Evolutionary conservation across 2,329 filamentous ascomycete genomes (phyloP).

Genomic region (Exutisphaerella laricina): DNA sequence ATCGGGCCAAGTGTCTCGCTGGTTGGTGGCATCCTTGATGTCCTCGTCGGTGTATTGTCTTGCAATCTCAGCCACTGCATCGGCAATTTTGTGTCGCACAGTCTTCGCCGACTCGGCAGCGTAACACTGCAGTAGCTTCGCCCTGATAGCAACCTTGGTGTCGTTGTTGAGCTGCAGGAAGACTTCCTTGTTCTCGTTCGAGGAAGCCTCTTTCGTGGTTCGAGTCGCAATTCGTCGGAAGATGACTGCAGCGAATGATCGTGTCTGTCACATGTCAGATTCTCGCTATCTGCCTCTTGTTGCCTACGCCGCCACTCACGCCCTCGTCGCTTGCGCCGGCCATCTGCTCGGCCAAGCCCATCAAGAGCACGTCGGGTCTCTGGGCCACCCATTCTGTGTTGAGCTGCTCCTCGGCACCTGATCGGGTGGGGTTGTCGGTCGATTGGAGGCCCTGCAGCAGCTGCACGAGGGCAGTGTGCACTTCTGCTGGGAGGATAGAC

Average conservation of each 20-base stretch:
- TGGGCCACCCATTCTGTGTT: conserved; percentile 81
- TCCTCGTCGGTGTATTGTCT: conserved; percentile 83
- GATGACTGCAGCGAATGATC: conserved; percentile 87
- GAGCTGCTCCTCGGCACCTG: conserved; percentile 83
- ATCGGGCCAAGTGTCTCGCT: conserved; percentile 71
- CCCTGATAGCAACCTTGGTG: conserved; percentile 71
- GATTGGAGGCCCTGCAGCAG: conserved; percentile 85
- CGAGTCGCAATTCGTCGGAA: conserved; percentile 92
- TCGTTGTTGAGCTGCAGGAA: conserved; percentile 74
- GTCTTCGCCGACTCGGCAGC: conserved; percentile 64
- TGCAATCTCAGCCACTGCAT: conserved; percentile 93
- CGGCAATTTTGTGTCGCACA: conserved; percentile 91
- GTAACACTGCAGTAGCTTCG: conserved; percentile 75
- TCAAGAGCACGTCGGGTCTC: conserved; percentile 79
- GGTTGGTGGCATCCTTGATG: conserved; percentile 27
- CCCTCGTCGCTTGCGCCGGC: conserved; percentile 66
- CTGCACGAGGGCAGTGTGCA: conserved; percentile 77
- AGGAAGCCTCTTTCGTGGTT: conserved; percentile 65
- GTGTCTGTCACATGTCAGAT: conserved; percentile 53
- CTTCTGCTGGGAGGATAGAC: conserved; percentile 76
- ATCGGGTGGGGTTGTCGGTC: conserved; percentile 77
- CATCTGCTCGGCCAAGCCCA: conserved; percentile 92
- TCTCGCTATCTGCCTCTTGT: neutral
- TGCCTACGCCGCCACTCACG: conserved; percentile 46
- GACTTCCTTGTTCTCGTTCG: conserved; percentile 69